Base-by-base conservation (phyloP, 2,329 filamentous ascomycete species). In the Cladophialophora exuberans region DNA sequence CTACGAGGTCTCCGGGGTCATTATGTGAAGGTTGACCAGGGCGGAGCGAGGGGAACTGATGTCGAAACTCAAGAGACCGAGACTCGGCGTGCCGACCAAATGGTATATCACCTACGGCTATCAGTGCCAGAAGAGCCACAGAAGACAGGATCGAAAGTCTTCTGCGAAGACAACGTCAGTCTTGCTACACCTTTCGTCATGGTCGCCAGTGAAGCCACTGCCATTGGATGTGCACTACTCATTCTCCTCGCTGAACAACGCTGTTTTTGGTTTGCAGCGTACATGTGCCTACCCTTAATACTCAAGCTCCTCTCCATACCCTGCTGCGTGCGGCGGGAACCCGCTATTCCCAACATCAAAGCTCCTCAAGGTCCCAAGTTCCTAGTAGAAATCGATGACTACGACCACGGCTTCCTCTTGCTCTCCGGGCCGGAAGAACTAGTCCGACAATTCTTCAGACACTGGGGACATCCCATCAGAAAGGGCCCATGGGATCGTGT, bases 11-110 rank as follows among this genome's bases (percentile, higher is more conserved):
- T 39, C 17, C 13, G 38, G 11, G 25, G 25, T 25, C 18, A 42
- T 22, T 17, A 23, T n/a, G 11, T 42, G 38, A 13, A 22, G 4
- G 7, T 9, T 22, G 38, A 42, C 20, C 38, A 23, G 13, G 10
- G 11, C n/a, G 20, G 38, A 17, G 25, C 22, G 2, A 42, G 25
- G 10, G 38, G 18, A 22, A 22, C 38, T 11, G 18, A 42, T 20
- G 38, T 42, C 20, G 38, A 42, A 22, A 23, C 38, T 20, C 38
- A 42, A 13, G 38, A 42, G 20, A 42, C 38, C 38, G 38, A 42
- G 38, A 42, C 38, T 6, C 17, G 38, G 20, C 38, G 38, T 42
- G 38, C 38, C 13, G 36, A 18, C 15, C 36, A 39, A 18, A 39
- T 39, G 36, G 36, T 39, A 3, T 20, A 39, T 10, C 36, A 39